Evolutionary conservation across 73 alveolate genomes (phyloP).

Genomic region (Blepharisma stoltei): DNA sequence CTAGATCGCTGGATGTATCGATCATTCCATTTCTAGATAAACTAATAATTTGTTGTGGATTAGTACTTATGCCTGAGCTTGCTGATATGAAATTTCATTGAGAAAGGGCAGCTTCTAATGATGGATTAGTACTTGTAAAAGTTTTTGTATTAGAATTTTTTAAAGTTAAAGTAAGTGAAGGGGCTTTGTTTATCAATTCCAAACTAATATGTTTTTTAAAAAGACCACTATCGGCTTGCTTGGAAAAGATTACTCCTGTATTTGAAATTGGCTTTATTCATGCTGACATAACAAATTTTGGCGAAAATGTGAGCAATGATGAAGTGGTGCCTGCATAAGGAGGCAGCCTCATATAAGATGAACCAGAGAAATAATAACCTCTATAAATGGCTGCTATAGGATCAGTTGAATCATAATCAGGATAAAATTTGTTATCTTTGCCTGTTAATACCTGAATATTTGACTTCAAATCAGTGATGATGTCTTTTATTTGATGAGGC

Average conservation of each 20-base stretch:
- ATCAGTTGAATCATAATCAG: conserved; percentile 2
- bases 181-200: neutral
- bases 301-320: neutral
- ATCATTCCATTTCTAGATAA: neutral
- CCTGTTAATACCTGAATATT: conserved; percentile 10
- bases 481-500: neutral
- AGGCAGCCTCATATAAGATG: conserved; percentile 19
- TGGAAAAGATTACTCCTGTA: neutral
- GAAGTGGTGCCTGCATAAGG: neutral
- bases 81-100: neutral
- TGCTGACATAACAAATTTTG: neutral
- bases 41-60: neutral
- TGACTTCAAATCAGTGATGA: neutral
- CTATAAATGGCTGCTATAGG: conserved; percentile 17
- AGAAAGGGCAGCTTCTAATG: neutral
- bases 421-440: neutral
- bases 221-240: neutral
- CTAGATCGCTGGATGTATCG: neutral
- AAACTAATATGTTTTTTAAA: neutral
- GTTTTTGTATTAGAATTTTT: neutral
- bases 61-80: neutral
- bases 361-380: conserved; percentile 17
- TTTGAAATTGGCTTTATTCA: neutral
- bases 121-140: neutral
- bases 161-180: neutral